Base-by-base conservation (phyloP, 331 rosid genomes). In the Pyracantha coccinea region DNA sequence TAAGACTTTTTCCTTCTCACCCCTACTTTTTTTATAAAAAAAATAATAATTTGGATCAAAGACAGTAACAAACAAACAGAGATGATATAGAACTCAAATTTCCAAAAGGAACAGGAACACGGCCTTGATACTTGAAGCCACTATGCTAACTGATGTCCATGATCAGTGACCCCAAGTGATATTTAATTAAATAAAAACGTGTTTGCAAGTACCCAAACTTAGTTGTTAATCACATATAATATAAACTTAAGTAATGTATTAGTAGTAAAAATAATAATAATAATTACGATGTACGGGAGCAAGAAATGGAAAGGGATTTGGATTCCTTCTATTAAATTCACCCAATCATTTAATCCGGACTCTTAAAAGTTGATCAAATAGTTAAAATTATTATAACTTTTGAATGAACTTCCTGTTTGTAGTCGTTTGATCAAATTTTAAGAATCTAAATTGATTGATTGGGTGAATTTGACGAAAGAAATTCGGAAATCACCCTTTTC, bases 81-180 rank as follows among this genome's bases (percentile, higher is more conserved):
- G 16, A 24, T 20, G 8, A 47, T 11, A 28, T 15, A 31, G 24
- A 27, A 60, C 68, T 32, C 74, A 81, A 64, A 59, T 84, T 68
- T 83, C 84, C 61, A 65, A 80, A 76, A 80, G 63, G 60, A 25
- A 78, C 58, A 50, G 52, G 57, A 76, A 78, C 71, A 55, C 20
- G 77, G 76, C 57, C 73, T 77, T 61, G 85, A 88, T 75, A 31
- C 64, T 64, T 84, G 90, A 86, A 87, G 84, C 85, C 79, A 29
- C 68, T 33, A 19, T 47, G 27, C 24, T 17, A 12, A 11, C 0
- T 29, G 0, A 24, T 59, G 64, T 59, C 31, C 31, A 59, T 58
- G 54, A 50, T 3, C 55, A 15, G 11, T 15, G 55, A 50, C n/a
- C 7, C 0, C 7, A 4, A 14, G 6, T 50, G n/a, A 50, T 50